Conservation (phyloP, 352 stramenopile genomes). For the Hyaloperonospora brassicae region DNA sequence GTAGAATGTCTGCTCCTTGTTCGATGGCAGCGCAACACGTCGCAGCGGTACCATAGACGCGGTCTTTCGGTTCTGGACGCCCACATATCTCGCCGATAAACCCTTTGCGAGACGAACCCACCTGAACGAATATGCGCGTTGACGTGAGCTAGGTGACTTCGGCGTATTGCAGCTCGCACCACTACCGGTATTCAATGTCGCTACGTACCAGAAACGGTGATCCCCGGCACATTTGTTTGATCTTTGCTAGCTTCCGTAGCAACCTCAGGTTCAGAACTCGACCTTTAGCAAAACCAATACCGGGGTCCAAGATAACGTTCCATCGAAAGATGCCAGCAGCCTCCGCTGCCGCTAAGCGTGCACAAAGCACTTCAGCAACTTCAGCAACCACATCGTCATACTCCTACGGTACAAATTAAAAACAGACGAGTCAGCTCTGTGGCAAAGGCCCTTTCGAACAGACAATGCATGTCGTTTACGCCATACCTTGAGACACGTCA, state of each 20-base stretch:
- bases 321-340: constrained; percentile 85
- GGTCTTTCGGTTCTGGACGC: constrained; percentile 71
- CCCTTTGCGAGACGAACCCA: constrained; percentile 94
- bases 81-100: constrained; percentile 94
- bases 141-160: not conserved
- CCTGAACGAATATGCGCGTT: constrained; percentile 11
- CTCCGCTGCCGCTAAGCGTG: constrained; percentile 71
- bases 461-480: not conserved
- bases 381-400: constrained; percentile 89
- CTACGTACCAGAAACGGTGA: constrained; percentile 48
- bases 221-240: constrained; percentile 40
- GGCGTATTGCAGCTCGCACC: not conserved
- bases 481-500: constrained; percentile 79
- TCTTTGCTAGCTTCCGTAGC: constrained; percentile 61
- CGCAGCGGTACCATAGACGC: constrained; percentile 89
- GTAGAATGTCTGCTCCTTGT: constrained; percentile 84
- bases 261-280: constrained; percentile 87
- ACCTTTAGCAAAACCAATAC: constrained; percentile 97
- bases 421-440: not conserved
- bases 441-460: not conserved
- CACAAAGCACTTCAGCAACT: constrained; percentile 72
- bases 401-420: constrained; percentile 29
- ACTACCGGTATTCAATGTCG: not conserved
- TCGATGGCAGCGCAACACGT: constrained; percentile 83
- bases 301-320: constrained; percentile 94